phyloP scores from a whole-genome alignment of 176 grass and related monocot species.

The Triticum urartu region DNA sequence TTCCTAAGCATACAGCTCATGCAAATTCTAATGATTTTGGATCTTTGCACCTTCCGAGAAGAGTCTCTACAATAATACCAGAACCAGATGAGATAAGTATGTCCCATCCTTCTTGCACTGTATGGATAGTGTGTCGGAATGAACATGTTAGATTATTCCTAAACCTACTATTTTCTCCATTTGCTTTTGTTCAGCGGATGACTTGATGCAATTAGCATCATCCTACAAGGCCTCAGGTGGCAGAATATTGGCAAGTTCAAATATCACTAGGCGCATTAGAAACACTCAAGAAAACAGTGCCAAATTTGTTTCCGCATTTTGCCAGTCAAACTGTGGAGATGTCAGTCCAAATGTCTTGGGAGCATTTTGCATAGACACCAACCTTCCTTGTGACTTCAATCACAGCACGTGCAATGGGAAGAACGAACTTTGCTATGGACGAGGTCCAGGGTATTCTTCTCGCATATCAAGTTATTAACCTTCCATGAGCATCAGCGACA shows the following conservation, averaged over 20 bases:
- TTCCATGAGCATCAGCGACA: neutral
- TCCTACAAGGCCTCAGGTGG: conserved; percentile 82
- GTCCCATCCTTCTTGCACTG: conserved; percentile 17
- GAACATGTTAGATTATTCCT: neutral
- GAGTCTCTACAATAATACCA: conserved; percentile 83
- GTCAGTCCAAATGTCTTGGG: conserved; percentile 98
- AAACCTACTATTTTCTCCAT: conserved; percentile 20
- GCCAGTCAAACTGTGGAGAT: conserved; percentile 98
- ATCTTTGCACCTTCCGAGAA: conserved; percentile 47
- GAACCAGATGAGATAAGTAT: conserved; percentile 77
- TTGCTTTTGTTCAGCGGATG: conserved; percentile 54
- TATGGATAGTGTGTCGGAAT: conserved; percentile 10
- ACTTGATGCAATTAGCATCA: conserved; percentile 70
- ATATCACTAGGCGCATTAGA: conserved; percentile 63
- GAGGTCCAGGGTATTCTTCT: conserved; percentile 76
- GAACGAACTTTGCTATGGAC: conserved; percentile 96
- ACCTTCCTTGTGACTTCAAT: conserved; percentile 92
- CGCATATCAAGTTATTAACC: neutral
- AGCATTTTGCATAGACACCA: conserved; percentile 90
- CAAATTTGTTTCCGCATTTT: conserved; percentile 96
- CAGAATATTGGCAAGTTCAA: conserved; percentile 58
- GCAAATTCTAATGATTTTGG: conserved; percentile 30
- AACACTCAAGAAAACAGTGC: conserved; percentile 41
- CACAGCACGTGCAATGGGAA: conserved; percentile 95
- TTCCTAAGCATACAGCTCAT: conserved; percentile 31